Percentiles rank a stretch among this genome's conserved stretches.
phyloP scores from a whole-genome alignment of 169 alveolate genomes.

The Babesia bovis region DNA sequence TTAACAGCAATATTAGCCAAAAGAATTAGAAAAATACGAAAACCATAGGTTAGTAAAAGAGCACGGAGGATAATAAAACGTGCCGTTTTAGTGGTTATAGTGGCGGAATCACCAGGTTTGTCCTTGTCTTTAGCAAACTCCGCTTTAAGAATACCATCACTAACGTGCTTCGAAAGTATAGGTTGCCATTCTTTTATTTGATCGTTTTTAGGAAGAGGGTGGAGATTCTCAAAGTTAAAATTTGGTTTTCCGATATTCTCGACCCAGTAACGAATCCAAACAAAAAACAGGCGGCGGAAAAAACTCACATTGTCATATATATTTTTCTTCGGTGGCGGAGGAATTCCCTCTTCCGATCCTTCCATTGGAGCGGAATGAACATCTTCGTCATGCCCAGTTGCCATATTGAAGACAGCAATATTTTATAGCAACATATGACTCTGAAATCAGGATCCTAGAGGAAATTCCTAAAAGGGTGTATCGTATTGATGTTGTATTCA shows the following conservation, averaged over 20 bases:
- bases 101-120: background rate
- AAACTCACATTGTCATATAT: constrained; percentile 7
- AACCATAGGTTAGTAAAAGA: constrained; percentile 30
- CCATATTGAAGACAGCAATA: background rate
- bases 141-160: constrained; percentile 39
- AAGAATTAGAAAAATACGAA: constrained; percentile 21
- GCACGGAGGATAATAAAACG: constrained; percentile 27
- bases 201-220: constrained; percentile 37
- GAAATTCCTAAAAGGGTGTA: too few species aligned
- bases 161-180: constrained; percentile 40
- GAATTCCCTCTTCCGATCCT: background rate
- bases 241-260: background rate
- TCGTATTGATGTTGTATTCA: background rate
- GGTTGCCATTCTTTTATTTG: constrained; percentile 46
- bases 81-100: background rate
- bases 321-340: background rate
- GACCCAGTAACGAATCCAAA: constrained; percentile 20
- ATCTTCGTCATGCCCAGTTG: too few species aligned
- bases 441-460: background rate
- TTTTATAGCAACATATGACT: background rate
- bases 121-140: constrained; percentile 2
- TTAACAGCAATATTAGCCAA: constrained; percentile 20
- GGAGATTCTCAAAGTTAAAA: background rate
- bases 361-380: background rate
- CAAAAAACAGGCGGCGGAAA: constrained; percentile 1